Percentiles rank a stretch among this genome's conserved stretches.
These are phyloP conservation scores for Sonneratia alba DNA, from an alignment of 345 rosid species.

Conservation along the genomic window DNA sequence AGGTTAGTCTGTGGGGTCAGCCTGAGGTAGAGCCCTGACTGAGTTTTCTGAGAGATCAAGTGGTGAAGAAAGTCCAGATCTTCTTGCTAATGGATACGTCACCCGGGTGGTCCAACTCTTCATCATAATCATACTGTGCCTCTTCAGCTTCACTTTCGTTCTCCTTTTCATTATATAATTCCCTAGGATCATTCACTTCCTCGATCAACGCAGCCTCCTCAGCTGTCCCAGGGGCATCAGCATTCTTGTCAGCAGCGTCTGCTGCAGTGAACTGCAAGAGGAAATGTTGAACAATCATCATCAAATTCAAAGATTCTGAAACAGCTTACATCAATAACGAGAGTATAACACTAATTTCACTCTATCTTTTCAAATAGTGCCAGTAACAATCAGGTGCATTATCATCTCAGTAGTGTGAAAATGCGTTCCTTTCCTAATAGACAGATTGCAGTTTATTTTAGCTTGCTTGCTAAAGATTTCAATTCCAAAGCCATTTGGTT, in stretches of 20 bases:
- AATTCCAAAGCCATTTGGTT: not conserved
- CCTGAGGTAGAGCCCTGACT: not conserved
- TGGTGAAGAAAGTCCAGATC: conserved; percentile 77
- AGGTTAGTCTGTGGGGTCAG: not conserved
- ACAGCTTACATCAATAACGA: not conserved
- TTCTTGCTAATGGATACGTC: conserved; percentile 63
- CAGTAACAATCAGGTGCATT: not conserved
- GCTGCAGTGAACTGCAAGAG: conserved; percentile 27
- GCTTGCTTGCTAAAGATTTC: not conserved
- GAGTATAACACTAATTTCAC: not conserved
- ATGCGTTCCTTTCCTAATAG: not conserved
- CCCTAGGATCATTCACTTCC: conserved; percentile 31
- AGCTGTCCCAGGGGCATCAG: conserved; percentile 20
- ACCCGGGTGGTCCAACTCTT: conserved; percentile 42
- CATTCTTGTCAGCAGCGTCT: conserved; percentile 21
- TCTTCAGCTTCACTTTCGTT: conserved; percentile 34
- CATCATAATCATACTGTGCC: conserved; percentile 37
- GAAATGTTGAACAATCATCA: not conserved
- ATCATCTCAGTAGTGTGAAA: not conserved
- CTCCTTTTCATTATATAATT: conserved; percentile 31
- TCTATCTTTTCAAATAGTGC: not conserved
- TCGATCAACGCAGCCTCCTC: conserved; percentile 28
- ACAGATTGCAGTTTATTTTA: not conserved
- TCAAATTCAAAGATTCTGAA: not conserved
- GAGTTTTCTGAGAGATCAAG: conserved; percentile 20